A percentile compares a stretch with the other conserved stretches of the same genome.
phyloP scores from a whole-genome alignment of 768 basidiomycete genomes.

The Sporobolomyces roseus region DNA sequence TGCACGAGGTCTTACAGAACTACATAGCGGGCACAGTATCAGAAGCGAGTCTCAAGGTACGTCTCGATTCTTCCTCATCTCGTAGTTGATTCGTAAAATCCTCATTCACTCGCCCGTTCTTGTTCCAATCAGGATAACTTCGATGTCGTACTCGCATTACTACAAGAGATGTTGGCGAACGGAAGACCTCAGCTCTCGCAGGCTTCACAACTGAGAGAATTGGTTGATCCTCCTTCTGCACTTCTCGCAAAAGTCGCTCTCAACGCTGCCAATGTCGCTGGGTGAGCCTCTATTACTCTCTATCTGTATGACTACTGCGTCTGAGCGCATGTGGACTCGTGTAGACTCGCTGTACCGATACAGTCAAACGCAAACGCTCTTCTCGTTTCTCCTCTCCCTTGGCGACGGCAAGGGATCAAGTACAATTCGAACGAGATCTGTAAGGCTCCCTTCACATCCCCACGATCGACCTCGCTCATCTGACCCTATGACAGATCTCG shows the following conservation, averaged over 20 bases:
- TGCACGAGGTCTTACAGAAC: conserved; percentile 25
- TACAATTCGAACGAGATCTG: conserved; percentile 41
- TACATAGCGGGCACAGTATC: conserved; percentile 36
- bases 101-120: too few relatives aligned
- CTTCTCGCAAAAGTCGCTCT: conserved; percentile 30
- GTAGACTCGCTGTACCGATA: conserved; percentile 11
- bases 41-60: conserved; percentile 36
- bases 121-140: conserved; percentile 39
- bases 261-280: conserved; percentile 23
- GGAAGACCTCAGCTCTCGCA: conserved; percentile 33
- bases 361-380: conserved; percentile 29
- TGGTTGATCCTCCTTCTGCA: conserved; percentile 31
- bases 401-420: conserved; percentile 38
- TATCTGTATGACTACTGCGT: background rate
- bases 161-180: conserved; percentile 36
- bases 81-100: too few relatives aligned
- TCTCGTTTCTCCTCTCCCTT: conserved; percentile 31
- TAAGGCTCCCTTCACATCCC: background rate
- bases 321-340: background rate
- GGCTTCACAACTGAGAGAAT: conserved; percentile 24
- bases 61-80: background rate
- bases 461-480: too few relatives aligned
- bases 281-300: background rate
- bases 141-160: conserved; percentile 36
- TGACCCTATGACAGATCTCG: conserved; percentile 33